phyloP scores from a whole-genome alignment of 352 stramenopile genomes.

The Phytophthora rubi region DNA sequence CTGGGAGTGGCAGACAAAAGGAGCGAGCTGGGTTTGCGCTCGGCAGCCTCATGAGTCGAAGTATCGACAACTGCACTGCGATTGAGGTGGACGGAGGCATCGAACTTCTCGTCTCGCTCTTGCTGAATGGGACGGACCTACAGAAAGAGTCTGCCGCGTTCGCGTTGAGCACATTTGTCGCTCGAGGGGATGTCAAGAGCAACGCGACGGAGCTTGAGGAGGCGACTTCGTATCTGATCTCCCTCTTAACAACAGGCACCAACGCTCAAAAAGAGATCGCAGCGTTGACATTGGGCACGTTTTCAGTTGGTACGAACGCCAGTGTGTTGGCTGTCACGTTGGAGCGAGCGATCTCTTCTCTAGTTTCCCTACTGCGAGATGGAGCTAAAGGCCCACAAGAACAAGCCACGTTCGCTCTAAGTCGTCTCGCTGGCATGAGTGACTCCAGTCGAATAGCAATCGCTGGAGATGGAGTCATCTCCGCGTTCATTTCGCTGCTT shows the following conservation, averaged over 20 bases:
- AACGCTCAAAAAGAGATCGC: constrained; percentile 5
- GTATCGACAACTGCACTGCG: constrained; percentile 6
- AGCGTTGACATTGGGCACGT: constrained; percentile 1
- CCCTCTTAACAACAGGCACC: not conserved
- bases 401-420: constrained; percentile 11
- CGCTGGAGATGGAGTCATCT: constrained; percentile 1
- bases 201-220: not conserved
- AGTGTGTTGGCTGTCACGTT: not conserved
- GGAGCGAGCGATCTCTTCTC: not conserved
- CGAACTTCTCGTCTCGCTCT: constrained; percentile 2
- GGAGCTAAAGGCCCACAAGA: not conserved
- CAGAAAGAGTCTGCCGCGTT: constrained; percentile 7
- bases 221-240: constrained; percentile 1
- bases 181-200: not conserved
- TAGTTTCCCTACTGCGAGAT: not conserved
- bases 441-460: constrained; percentile 2
- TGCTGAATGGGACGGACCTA: not conserved
- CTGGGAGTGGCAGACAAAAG: constrained; percentile 5
- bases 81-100: constrained; percentile 1
- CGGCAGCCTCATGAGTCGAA: not conserved
- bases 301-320: not conserved
- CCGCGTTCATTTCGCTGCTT: constrained; percentile 5
- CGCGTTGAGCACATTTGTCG: constrained; percentile 3
- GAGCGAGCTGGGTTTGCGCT: constrained; percentile 1
- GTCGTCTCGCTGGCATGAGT: constrained; percentile 5